Percentiles rank a stretch among this genome's conserved stretches.
Conservation (phyloP, 192 early-diverging fungal species). For the Coemansia sp. region DNA sequence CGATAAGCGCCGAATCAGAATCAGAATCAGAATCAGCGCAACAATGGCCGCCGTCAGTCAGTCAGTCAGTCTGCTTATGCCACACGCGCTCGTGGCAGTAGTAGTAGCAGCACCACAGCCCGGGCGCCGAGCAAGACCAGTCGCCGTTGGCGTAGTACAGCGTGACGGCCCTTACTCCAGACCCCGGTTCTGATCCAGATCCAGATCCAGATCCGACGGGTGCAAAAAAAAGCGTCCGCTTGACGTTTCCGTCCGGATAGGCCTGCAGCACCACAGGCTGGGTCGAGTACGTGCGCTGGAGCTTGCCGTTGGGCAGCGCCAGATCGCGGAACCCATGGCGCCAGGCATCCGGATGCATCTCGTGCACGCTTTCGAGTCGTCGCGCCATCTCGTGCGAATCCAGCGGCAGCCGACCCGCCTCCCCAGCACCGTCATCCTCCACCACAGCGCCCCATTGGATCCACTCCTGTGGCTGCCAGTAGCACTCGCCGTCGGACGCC, state of each 20-base stretch:
- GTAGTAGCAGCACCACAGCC: conserved; percentile 25
- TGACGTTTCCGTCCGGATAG: conserved; percentile 47
- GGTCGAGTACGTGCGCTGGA: conserved; percentile 28
- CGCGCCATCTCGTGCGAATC: conserved; percentile 12
- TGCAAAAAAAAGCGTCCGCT: conserved; percentile 19
- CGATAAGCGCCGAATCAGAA: too few relatives aligned
- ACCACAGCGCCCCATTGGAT: conserved; percentile 23
- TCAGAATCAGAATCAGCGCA: too few relatives aligned
- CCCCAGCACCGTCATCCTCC: not conserved
- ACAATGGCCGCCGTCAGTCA: not conserved
- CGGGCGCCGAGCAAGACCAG: conserved; percentile 31
- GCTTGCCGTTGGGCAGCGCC: conserved; percentile 27
- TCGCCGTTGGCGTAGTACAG: conserved; percentile 50
- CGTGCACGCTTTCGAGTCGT: conserved; percentile 40
- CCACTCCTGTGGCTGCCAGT: conserved; percentile 37
- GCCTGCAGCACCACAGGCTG: conserved; percentile 28
- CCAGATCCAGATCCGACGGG: too few relatives aligned
- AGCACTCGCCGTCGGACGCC: not conserved
- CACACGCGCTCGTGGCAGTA: conserved; percentile 44
- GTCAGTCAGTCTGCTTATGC: conserved; percentile 24
- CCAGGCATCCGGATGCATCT: conserved; percentile 27
- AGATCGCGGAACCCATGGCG: conserved; percentile 35
- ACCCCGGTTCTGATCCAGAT: not conserved
- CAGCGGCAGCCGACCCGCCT: not conserved
- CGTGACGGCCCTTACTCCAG: conserved; percentile 15